Evolutionary conservation across 2,329 filamentous ascomycete genomes (phyloP), one percentile per base, ranked within the genome.

Genomic region (Chaetomium sp.): DNA sequence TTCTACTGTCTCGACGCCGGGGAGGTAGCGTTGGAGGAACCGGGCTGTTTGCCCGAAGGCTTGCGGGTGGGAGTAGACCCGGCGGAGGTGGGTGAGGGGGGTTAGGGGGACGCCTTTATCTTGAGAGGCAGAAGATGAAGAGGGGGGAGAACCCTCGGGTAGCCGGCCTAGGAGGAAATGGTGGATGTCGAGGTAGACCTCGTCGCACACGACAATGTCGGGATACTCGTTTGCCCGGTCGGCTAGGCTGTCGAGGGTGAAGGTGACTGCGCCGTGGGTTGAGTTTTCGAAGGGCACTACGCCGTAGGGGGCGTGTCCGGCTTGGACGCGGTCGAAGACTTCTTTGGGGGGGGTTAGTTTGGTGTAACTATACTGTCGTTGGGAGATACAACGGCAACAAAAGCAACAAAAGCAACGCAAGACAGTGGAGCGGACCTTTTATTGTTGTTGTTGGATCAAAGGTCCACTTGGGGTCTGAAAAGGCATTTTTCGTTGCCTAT

Each of bases 281-380:
- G 89, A 95, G 76, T 99, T 99, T 69, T 97, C 92, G 71, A 96
- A 91, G 6, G 94, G 94, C 1, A 96, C 88, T 36, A 97, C 88
- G 62, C 91, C 94, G 55, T 85, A 85, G 52, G 79, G 72, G 0
- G 82, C 82, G 45, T 74, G 68, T 56, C 81, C 79, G 40, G 78
- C 76, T 66, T 95, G 89, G 5, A 96, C 87, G 12, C 84, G 79
- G 50, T 85, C 77, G 70, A 96, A 96, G 64, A 95, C 84, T 67
- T 94, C 89, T 86, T 12, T 27, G 54, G 14, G 3, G 38, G 33
- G 33, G 42, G 49, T 57, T n/a, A 60, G 50, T 54, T 36, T 44
- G 11, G 41, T 35, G 9, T 7, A 53, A 27, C 2, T 2, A 40
- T 9, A 9, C 37, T 2, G 37, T 40, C 37, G 37, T 9, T 40